Base-by-base conservation (phyloP, 768 basidiomycete species). In the Mycena belliarum region DNA sequence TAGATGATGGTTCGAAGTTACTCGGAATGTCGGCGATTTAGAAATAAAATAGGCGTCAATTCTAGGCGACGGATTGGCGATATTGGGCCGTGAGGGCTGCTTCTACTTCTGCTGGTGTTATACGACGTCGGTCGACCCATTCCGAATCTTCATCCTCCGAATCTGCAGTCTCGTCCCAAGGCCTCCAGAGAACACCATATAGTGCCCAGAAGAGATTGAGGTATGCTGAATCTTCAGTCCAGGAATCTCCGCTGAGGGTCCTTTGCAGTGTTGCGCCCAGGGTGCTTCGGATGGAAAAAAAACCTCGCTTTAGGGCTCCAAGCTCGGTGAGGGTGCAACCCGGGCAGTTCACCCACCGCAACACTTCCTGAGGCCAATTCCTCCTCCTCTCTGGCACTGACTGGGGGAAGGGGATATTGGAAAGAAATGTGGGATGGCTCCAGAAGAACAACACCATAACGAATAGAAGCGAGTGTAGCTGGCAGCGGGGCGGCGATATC, bases 261-360 rank as follows among this genome's bases (percentile, higher is more conserved):
- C 32, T 18, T 2, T 41, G 0, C 9, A 55, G 14, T 16, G 26
- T 55, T 1, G 32, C 29, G 24, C 6, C 12, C 28, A 56, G n/a
- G 21, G 6, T 38, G 2, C n/a, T 12, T 25, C 23, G 41, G 1
- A 32, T n/a, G 1, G 11, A 26, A 12, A 56, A 56, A 26, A 49
- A 55, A 16, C 6, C 41, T 6, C 40, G 40, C 41, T 56, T 49
- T 16, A 35, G 23, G 16, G 10, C 29, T n/a, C 40, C 41, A 2
- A 43, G 41, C 25, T 37, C 55, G 41, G 32, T 32, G 42, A 35
- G 33, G 41, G 42, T 24, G 33, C n/a, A 35, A 44, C 24, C 55
- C 41, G 55, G 26, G 38, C 26, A 49, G 42, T 50, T 57, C 26
- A 49, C 35, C 56, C 49, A 57, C 35, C 28, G 42, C 37, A 50